These are phyloP conservation scores for Vickermania ingenoplastis DNA, from an alignment of 208 protist species.

Conservation along the genomic window DNA sequence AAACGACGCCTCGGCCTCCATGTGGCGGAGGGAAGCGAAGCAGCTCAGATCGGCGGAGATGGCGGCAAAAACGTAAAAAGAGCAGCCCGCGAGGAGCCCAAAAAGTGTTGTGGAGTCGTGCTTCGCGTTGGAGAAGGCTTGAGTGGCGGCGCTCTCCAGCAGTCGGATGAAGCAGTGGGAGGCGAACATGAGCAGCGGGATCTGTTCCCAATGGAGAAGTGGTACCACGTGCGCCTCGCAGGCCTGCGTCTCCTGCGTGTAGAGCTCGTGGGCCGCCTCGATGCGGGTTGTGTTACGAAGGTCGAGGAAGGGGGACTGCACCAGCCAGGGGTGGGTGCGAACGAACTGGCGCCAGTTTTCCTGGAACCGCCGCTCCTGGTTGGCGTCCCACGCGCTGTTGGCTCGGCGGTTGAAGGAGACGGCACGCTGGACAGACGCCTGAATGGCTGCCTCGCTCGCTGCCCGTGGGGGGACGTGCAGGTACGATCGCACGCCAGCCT, in stretches of 20 bases:
- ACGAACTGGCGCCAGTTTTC: neutral
- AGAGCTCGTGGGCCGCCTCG: neutral
- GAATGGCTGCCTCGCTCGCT: no score
- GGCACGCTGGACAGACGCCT: neutral
- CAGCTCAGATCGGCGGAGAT: constrained; percentile 21
- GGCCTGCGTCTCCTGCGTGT: neutral
- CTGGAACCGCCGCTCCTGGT: neutral
- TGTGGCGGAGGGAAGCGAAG: neutral
- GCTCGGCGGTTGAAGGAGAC: neutral
- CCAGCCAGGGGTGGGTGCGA: neutral
- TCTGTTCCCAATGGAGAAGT: constrained; percentile 4
- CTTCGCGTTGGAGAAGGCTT: constrained; percentile 22
- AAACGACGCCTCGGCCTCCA: neutral
- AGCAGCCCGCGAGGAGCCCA: constrained; percentile 47
- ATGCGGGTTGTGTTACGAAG: neutral
- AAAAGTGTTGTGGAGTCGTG: constrained; percentile 61
- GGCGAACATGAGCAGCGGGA: constrained; percentile 34
- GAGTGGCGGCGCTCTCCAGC: constrained; percentile 44
- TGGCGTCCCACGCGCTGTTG: neutral
- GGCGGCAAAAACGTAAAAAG: constrained; percentile 65
- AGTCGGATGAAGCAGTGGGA: constrained; percentile 60
- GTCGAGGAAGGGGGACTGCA: neutral
- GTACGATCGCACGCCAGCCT: neutral
- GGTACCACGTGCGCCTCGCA: constrained; percentile 2
- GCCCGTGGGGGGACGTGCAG: neutral